Base-by-base conservation (phyloP, 495 filamentous ascomycete genomes). In the Hypoxylon trugodes region DNA sequence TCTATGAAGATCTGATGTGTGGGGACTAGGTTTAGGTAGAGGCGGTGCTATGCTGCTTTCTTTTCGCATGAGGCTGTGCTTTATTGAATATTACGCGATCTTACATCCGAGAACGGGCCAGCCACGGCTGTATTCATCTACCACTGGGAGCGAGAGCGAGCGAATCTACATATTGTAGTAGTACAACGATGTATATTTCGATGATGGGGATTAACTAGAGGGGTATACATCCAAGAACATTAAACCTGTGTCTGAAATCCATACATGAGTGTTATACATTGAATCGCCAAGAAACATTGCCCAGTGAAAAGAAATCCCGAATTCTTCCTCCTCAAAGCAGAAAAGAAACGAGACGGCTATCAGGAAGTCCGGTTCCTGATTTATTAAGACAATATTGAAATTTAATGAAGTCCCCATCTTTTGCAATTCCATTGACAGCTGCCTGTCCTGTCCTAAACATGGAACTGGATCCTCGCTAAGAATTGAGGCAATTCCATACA, bases 251-350 rank as follows among this genome's bases (percentile, higher is more conserved):
- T 37, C 12, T 22, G 0, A 42, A 43, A 53, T 41, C 26, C 43
- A 42, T 48, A 37, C 33, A 48, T 38, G 26, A 10, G 9, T 48
- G 25, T 37, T 52, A 18, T 59, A 65, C 54, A 54, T 43, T 25
- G 48, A 58, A 25, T 41, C 53, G 10, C 19, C 10, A 9, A 26
- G n/a, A n/a, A 18, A 45, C 9, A 16, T 37, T 37, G 21, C 9
- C 18, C 12, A 21, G 19, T 43, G 38, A 9, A 46, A 32, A 43
- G 12, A 8, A 33, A 48, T 15, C 42, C 18, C 42, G 5, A 6
- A 2, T 35, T 33, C 4, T 16, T 30, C 41, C 26, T 0, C 12
- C 9, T 9, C 7, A 9, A 32, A 47, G 2, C 19, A 25, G 16
- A 35, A 47, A 35, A 47, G 13, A 48, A 30, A 43, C 7, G 24